These are phyloP conservation scores for Hypomontagnella monticulosa DNA, from an alignment of 495 filamentous ascomycete genomes.

Conservation along the genomic window DNA sequence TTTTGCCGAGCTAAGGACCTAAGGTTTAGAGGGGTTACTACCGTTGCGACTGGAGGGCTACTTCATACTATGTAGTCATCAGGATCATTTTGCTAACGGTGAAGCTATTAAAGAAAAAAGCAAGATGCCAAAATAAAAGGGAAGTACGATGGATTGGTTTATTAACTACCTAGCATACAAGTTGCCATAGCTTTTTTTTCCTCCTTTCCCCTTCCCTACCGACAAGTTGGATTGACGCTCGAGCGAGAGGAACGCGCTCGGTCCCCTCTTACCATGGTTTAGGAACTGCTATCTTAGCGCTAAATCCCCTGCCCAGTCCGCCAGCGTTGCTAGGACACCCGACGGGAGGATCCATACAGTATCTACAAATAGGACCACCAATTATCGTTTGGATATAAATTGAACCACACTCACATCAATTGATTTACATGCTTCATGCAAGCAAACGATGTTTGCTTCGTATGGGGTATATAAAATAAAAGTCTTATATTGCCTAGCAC, in stretches of 20 bases:
- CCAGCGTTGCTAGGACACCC: conserved; percentile 29
- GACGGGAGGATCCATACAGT: conserved; percentile 15
- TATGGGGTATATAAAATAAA: no score
- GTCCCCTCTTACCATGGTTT: conserved; percentile 23
- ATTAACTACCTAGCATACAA: no score
- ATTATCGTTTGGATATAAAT: not conserved
- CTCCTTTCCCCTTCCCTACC: not conserved
- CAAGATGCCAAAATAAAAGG: no score
- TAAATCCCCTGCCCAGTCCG: not conserved
- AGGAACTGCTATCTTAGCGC: conserved; percentile 24
- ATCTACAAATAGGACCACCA: not conserved
- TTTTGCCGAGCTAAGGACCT: no score
- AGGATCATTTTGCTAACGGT: no score
- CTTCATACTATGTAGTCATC: no score
- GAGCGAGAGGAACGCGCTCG: conserved; percentile 24
- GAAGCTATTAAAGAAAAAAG: no score
- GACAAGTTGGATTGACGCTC: conserved; percentile 6
- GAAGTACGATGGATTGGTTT: no score
- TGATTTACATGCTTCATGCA: no score
- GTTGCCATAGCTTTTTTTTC: conserved; percentile 1
- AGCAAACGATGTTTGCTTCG: no score
- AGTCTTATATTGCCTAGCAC: no score
- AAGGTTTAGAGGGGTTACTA: not conserved
- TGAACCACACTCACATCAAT: not conserved
- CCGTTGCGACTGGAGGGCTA: not conserved